These are phyloP conservation scores for Chalciporus sphaerocephalus DNA, from an alignment of 768 basidiomycete genomes.

Conservation along the genomic window DNA sequence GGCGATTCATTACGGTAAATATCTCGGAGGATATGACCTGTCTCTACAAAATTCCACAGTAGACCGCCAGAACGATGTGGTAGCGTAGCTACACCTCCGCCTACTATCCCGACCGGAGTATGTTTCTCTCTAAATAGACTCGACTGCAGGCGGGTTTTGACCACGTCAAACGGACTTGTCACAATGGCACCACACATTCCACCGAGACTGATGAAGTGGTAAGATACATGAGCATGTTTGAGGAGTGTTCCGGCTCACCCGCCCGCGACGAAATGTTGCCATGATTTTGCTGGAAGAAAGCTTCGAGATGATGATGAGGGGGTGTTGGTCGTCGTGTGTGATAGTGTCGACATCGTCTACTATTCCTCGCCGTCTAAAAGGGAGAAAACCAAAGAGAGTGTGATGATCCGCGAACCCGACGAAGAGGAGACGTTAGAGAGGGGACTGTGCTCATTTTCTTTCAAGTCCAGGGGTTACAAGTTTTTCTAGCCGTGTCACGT, in stretches of 20 bases:
- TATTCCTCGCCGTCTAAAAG: conserved; percentile 1
- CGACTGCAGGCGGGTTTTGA: conserved; percentile 95
- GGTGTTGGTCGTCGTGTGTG: conserved; percentile 13
- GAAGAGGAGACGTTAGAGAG: background rate
- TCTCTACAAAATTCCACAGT: conserved; percentile 93
- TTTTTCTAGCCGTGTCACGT: conserved; percentile 17
- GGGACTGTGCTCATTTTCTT: background rate
- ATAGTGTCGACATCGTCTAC: conserved; percentile 11
- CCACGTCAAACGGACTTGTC: conserved; percentile 96
- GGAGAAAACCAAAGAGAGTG: background rate
- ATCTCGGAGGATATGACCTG: conserved; percentile 80
- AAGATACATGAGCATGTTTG: background rate
- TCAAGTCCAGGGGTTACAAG: background rate
- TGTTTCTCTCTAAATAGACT: conserved; percentile 64
- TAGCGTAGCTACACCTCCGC: conserved; percentile 29
- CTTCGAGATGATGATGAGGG: conserved; percentile 31
- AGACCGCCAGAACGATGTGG: conserved; percentile 46
- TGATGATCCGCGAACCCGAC: background rate
- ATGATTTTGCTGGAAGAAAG: conserved; percentile 68
- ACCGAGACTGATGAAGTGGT: conserved; percentile 58
- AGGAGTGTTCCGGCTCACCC: conserved; percentile 50
- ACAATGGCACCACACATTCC: conserved; percentile 98
- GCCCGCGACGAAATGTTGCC: conserved; percentile 81
- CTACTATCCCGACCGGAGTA: conserved; percentile 29
- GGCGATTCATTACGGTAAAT: conserved; percentile 88